Conservation (phyloP, 2,329 filamentous ascomycete species). For the Colletotrichum lindemuthianum region DNA sequence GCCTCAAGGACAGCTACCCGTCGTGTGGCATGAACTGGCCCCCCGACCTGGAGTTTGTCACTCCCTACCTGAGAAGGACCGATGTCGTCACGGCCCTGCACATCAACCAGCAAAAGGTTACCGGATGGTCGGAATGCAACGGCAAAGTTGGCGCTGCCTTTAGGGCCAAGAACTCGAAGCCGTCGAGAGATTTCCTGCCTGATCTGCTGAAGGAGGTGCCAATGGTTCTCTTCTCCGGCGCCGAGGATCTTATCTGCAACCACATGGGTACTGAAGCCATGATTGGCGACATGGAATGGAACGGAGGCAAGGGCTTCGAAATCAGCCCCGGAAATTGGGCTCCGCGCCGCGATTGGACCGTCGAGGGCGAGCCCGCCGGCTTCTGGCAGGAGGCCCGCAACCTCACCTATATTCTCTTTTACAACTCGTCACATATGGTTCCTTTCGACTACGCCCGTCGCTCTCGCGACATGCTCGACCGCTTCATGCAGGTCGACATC, state of each 20-base stretch:
- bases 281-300: slow-evolving; percentile 92
- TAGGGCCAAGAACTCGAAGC: slow-evolving; percentile 73
- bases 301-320: slow-evolving; percentile 91
- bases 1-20: slow-evolving; percentile 80
- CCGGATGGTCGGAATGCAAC: slow-evolving; percentile 92
- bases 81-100: slow-evolving; percentile 86
- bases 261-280: slow-evolving; percentile 92
- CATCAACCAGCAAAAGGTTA: slow-evolving; percentile 81
- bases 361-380: slow-evolving; percentile 87
- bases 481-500: slow-evolving; percentile 94
- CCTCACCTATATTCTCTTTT: slow-evolving; percentile 93
- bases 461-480: slow-evolving; percentile 94
- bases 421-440: slow-evolving; percentile 98
- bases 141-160: slow-evolving; percentile 81
- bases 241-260: slow-evolving; percentile 96
- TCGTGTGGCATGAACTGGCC: slow-evolving; percentile 99
- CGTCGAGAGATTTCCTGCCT: slow-evolving; percentile 80
- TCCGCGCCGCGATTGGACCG: slow-evolving; percentile 92
- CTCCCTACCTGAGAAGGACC: slow-evolving; percentile 83
- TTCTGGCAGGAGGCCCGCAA: slow-evolving; percentile 96
- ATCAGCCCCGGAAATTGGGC: slow-evolving; percentile 87
- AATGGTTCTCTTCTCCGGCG: slow-evolving; percentile 89
- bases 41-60: slow-evolving; percentile 80
- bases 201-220: slow-evolving; percentile 80
- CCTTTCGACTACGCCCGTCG: slow-evolving; percentile 91